Evolutionary conservation across 768 basidiomycete species (phyloP).

Genomic region (Russula lepida): DNA sequence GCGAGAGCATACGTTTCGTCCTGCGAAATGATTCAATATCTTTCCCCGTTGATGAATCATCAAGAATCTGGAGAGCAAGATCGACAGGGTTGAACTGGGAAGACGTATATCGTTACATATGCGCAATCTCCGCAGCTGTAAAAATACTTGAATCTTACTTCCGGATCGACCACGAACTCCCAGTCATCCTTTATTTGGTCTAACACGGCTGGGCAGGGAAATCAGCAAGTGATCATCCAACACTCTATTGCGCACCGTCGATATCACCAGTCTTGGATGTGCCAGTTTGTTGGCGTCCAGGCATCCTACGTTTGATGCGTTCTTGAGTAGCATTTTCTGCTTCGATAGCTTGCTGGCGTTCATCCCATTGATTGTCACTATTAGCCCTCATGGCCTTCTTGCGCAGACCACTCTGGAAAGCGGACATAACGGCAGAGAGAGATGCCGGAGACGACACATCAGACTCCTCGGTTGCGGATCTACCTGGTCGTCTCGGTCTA

Average conservation of each 20-base stretch:
- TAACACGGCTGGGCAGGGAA: conserved; percentile 50
- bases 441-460: conserved; percentile 16
- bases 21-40: conserved; percentile 68
- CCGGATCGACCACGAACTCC: conserved; percentile 78
- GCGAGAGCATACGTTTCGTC: conserved; percentile 70
- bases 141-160: conserved; percentile 41
- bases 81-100: conserved; percentile 88
- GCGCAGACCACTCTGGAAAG: conserved; percentile 59
- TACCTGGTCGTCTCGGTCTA: conserved; percentile 2
- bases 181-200: conserved; percentile 84
- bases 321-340: conserved; percentile 59
- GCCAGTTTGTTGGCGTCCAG: conserved; percentile 45
- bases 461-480: conserved; percentile 15
- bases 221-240: neutral
- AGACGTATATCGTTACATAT: conserved; percentile 15
- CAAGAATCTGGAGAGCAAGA: conserved; percentile 82
- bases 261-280: conserved; percentile 69
- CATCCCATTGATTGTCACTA: conserved; percentile 49
- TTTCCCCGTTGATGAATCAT: conserved; percentile 62
- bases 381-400: conserved; percentile 47
- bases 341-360: conserved; percentile 53
- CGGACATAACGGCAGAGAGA: conserved; percentile 46
- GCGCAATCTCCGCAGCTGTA: neutral
- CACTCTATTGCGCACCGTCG: conserved; percentile 45
- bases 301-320: conserved; percentile 58